A percentile compares a stretch with the other conserved stretches of the same genome.
Conservation (phyloP, 345 rosid species). For the Dimocarpus longan region DNA sequence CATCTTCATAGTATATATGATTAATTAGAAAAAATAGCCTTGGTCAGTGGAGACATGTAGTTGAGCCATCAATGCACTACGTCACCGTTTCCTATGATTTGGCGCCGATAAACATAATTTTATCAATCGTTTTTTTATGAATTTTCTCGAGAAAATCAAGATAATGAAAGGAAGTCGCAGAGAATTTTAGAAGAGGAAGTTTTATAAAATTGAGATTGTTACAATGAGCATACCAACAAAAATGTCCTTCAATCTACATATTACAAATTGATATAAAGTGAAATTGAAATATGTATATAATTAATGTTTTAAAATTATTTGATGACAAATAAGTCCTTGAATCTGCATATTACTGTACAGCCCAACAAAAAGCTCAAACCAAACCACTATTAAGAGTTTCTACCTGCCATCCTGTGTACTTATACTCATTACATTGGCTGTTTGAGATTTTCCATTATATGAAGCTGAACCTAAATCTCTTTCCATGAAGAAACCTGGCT, state of each 20-base stretch:
- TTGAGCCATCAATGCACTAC: background rate
- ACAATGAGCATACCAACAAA: no score
- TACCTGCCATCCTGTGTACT: conserved; percentile 7
- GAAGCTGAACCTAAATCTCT: background rate
- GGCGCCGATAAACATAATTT: no score
- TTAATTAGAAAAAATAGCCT: no score
- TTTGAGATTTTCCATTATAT: background rate
- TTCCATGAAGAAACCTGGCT: background rate
- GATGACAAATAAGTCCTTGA: background rate
- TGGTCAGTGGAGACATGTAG: no score
- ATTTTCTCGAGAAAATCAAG: no score
- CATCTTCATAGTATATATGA: no score
- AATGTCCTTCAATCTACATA: no score
- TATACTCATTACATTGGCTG: background rate
- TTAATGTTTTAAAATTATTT: background rate
- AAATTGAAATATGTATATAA: background rate
- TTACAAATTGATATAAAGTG: background rate
- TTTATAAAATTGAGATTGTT: no score
- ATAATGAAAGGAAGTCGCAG: no score
- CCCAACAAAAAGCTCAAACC: background rate
- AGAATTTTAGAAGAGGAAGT: no score
- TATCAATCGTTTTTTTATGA: no score
- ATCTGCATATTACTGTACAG: background rate
- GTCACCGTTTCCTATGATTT: background rate
- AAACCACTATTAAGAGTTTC: background rate